These are phyloP conservation scores for Agaricus sinodeliciosus DNA, from an alignment of 768 basidiomycete genomes.

Conservation along the genomic window DNA sequence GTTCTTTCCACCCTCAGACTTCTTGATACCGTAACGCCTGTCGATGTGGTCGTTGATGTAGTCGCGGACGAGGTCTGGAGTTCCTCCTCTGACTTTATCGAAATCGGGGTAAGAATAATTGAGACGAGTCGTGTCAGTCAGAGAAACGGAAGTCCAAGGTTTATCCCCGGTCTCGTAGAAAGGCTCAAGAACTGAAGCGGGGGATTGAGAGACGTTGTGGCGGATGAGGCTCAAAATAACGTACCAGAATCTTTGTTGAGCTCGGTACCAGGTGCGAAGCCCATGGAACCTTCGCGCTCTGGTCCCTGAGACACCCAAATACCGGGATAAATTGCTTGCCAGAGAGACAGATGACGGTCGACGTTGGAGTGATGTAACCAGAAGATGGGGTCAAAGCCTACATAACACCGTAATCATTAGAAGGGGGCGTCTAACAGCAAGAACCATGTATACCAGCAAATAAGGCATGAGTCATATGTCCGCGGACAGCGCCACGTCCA, in stretches of 20 bases:
- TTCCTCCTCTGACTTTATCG: conserved; percentile 26
- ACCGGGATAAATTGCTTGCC: conserved; percentile 38
- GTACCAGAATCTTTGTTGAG: conserved; percentile 24
- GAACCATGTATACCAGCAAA: conserved; percentile 28
- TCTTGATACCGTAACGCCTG: conserved; percentile 24
- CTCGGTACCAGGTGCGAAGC: conserved; percentile 18
- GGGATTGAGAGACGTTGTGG: neutral
- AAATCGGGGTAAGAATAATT: conserved; percentile 49
- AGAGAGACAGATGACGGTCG: conserved; percentile 43
- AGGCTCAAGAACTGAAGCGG: conserved; percentile 33
- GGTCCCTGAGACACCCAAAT: conserved; percentile 30
- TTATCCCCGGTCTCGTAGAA: conserved; percentile 33
- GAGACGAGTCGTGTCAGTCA: conserved; percentile 24
- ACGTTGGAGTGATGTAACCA: conserved; percentile 49
- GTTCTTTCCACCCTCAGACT: neutral
- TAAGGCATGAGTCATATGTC: conserved; percentile 34
- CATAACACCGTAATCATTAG: neutral
- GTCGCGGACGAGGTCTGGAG: conserved; percentile 19
- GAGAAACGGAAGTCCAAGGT: conserved; percentile 34
- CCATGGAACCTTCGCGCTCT: conserved; percentile 24
- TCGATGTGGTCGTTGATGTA: conserved; percentile 32
- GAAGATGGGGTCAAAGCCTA: conserved; percentile 50
- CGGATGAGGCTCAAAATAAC: conserved; percentile 1
- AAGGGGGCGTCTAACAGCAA: neutral
- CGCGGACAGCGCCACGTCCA: conserved; percentile 23